Evolutionary conservation across 768 basidiomycete species (phyloP), one percentile per base, ranked within the genome.

Genomic region (Hygrophorus russula): DNA sequence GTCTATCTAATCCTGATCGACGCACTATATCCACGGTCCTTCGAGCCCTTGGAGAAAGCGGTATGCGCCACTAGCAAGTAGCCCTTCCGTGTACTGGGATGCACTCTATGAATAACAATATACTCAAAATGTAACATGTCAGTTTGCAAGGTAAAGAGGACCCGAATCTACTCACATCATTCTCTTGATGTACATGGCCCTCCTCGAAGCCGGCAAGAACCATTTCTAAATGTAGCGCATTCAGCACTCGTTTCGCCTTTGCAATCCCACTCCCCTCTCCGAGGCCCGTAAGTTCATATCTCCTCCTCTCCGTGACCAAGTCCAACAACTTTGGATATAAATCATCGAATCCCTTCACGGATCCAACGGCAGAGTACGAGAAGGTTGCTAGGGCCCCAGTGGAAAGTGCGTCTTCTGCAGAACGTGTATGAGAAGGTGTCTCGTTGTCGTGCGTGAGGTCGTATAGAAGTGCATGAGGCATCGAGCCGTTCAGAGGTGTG

Each of bases 371-470:
- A 17, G 78, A 86, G 53, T 77, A 79, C 29, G 85, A 84, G 64
- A 98, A 98, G 0, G 93, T 77, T 13, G 86, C 84, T n/a, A 98
- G 69, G 15, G 90, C 89, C 2, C 88, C 96, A 0, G 89, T 91
- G 6, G 90, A 82, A n/a, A 99, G 75, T 0, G 91, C 85, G 60
- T 98, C 92, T 59, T 98, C 91, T 5, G 93, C 89, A 1, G 86
- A 84, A 30, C 91, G 80, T 61, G 94, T 98, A 63, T 89, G 76
- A 11, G 82, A 61, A 1, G 84, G 86, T 1, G 92, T 83, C 59
- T 98, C 91, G 57, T 99, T 99, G 64, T 99, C 96, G 62, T 99
- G 96, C 1, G 96, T 98, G 45, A 89, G 71, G 59, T 99, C 96
- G 62, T 90, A 98, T 55, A 97, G 71, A 28, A 98, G 72, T 0